These are phyloP conservation scores for Cyphellophora europaea DNA, from an alignment of 2,329 filamentous ascomycete genomes.

Conservation along the genomic window DNA sequence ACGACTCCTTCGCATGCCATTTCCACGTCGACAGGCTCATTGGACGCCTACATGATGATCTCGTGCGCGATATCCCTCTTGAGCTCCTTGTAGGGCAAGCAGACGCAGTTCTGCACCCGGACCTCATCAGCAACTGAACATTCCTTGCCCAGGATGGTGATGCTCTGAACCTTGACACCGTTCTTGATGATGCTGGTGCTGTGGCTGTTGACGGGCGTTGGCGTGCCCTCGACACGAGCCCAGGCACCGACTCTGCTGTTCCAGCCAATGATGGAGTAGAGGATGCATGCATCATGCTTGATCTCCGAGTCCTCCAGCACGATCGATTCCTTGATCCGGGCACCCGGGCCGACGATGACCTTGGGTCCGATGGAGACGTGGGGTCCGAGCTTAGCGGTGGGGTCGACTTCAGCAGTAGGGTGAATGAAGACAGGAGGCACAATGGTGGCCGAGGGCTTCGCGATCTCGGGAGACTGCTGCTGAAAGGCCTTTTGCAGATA, in stretches of 20 bases:
- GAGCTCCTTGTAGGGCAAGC: conserved; percentile 93
- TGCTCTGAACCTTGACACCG: conserved; percentile 95
- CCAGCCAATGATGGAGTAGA: conserved; percentile 97
- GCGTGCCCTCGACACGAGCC: conserved; percentile 93
- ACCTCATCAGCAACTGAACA: conserved; percentile 90
- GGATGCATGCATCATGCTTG: conserved; percentile 89
- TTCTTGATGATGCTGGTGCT: conserved; percentile 94
- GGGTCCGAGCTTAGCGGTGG: conserved; percentile 89
- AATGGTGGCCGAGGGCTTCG: conserved; percentile 74
- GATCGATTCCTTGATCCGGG: conserved; percentile 88
- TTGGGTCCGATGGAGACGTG: conserved; percentile 96
- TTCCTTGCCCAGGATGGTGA: conserved; percentile 95
- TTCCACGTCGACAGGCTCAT: too few species aligned
- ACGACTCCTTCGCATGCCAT: too few species aligned
- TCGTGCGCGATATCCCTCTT: conserved; percentile 71
- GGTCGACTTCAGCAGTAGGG: conserved; percentile 80
- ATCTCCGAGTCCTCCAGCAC: conserved; percentile 92
- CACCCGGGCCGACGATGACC: conserved; percentile 73
- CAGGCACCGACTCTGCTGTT: conserved; percentile 93
- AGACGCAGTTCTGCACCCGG: conserved; percentile 94
- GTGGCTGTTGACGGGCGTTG: conserved; percentile 78
- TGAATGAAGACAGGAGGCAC: conserved; percentile 92
- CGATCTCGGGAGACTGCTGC: conserved; percentile 68
- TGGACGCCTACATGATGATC: conserved; percentile 98
- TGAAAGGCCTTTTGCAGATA: conserved; percentile 95